Evolutionary conservation across 371 early-diverging fungal species (phyloP).

Genomic region (Catenaria anguillulae): DNA sequence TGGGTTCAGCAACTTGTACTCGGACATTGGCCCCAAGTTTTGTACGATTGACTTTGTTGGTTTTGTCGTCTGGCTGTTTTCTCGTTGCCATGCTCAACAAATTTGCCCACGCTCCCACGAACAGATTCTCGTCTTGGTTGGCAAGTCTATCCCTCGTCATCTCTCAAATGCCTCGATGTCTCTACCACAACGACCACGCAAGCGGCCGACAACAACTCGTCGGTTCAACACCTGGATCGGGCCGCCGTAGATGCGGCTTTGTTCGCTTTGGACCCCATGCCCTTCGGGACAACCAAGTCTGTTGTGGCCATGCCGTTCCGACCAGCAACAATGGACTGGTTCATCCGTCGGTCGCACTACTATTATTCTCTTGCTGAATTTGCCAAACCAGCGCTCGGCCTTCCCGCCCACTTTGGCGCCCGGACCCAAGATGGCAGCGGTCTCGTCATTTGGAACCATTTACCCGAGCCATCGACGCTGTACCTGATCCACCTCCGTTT

Average conservation of each 20-base stretch:
- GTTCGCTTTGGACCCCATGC: neutral
- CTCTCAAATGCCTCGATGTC: neutral
- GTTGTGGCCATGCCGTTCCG: neutral
- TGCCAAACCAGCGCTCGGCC: no score
- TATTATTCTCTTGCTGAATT: neutral
- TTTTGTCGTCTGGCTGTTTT: no score
- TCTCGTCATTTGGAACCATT: no score
- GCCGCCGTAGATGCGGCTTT: neutral
- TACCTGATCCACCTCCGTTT: neutral
- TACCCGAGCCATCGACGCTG: neutral
- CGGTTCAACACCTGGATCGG: neutral
- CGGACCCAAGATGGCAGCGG: no score
- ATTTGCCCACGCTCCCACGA: no score
- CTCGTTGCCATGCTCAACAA: no score
- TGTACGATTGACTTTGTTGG: no score
- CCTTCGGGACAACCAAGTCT: neutral
- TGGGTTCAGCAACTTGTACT: neutral
- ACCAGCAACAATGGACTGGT: neutral
- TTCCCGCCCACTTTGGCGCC: no score
- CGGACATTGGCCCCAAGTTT: constrained; percentile 1
- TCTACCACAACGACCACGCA: neutral
- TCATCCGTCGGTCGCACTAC: neutral
- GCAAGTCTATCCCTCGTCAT: neutral
- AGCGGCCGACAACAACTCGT: neutral
- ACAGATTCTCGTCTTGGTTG: neutral